Percentiles rank a stretch among this genome's conserved stretches.
Conservation (phyloP, 2,329 filamentous ascomycete genomes). For the Cladosporium cucumerinum region DNA sequence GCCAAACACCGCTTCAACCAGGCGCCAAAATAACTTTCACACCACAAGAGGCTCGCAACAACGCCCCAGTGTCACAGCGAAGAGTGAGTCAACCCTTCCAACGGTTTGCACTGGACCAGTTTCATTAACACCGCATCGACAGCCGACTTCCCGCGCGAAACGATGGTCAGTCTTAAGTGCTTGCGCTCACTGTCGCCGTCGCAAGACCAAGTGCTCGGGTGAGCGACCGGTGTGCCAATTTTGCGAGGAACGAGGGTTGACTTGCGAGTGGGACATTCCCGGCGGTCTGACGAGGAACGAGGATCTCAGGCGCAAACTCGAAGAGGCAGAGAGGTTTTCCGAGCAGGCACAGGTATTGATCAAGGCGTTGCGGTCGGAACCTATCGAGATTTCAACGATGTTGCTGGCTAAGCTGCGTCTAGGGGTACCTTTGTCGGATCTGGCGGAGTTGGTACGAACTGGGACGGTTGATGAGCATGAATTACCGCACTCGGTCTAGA, state of each 20-base stretch:
- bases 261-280: neutral
- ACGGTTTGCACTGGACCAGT: neutral
- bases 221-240: neutral
- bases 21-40: neutral
- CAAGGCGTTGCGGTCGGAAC: neutral
- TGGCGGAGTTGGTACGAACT: neutral
- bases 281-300: neutral
- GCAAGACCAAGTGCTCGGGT: neutral
- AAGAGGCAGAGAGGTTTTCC: neutral
- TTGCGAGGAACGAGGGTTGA: neutral
- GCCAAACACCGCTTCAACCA: neutral
- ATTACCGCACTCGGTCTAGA: neutral
- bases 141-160: neutral
- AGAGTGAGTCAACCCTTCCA: neutral
- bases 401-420: neutral
- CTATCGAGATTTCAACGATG: neutral
- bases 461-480: neutral
- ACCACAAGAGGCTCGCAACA: neutral
- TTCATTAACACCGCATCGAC: neutral
- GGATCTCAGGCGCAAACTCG: neutral
- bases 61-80: neutral
- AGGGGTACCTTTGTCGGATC: neutral
- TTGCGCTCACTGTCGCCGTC: neutral
- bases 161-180: neutral
- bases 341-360: neutral